A percentile compares a stretch with the other conserved stretches of the same genome.
These are phyloP conservation scores for Pseudomassariella vexata DNA, from an alignment of 2,329 filamentous ascomycete genomes.

Conservation along the genomic window DNA sequence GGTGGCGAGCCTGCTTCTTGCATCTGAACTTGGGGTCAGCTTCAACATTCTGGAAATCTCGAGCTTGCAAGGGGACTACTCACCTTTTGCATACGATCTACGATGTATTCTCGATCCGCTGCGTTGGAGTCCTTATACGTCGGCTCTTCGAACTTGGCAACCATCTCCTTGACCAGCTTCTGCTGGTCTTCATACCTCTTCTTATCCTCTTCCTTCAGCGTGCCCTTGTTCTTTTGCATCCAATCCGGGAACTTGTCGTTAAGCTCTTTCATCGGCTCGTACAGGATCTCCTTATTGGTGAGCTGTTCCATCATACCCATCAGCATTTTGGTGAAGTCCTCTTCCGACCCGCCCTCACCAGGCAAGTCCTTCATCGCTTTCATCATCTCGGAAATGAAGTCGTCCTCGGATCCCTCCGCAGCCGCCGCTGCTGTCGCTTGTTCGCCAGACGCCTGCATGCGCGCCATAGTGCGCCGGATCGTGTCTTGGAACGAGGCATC, in stretches of 20 bases:
- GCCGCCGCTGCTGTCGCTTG: constrained; percentile 75
- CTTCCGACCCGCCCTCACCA: constrained; percentile 56
- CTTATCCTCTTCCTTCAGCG: constrained; percentile 64
- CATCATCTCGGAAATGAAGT: constrained; percentile 86
- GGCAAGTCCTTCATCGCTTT: constrained; percentile 74
- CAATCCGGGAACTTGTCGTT: constrained; percentile 87
- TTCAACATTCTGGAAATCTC: no score
- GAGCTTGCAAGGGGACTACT: constrained; percentile 17
- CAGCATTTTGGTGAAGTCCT: constrained; percentile 90
- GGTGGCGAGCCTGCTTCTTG: constrained; percentile 91
- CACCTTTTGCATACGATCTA: constrained; percentile 97
- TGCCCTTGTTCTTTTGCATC: constrained; percentile 71
- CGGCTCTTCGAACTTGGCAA: constrained; percentile 77
- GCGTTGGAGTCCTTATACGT: constrained; percentile 78
- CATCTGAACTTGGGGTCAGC: constrained; percentile 59
- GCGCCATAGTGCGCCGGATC: constrained; percentile 89
- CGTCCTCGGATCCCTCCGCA: constrained; percentile 61
- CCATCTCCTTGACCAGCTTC: constrained; percentile 75
- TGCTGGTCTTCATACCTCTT: constrained; percentile 79
- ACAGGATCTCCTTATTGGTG: constrained; percentile 96
- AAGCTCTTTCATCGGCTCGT: constrained; percentile 98
- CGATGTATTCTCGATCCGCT: constrained; percentile 82
- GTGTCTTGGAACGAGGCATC: constrained; percentile 83
- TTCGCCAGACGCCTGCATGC: constrained; percentile 85
- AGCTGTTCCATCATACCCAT: constrained; percentile 99